Evolutionary conservation across 495 filamentous ascomycete species (phyloP).

Genomic region (Annulohypoxylon nitens): DNA sequence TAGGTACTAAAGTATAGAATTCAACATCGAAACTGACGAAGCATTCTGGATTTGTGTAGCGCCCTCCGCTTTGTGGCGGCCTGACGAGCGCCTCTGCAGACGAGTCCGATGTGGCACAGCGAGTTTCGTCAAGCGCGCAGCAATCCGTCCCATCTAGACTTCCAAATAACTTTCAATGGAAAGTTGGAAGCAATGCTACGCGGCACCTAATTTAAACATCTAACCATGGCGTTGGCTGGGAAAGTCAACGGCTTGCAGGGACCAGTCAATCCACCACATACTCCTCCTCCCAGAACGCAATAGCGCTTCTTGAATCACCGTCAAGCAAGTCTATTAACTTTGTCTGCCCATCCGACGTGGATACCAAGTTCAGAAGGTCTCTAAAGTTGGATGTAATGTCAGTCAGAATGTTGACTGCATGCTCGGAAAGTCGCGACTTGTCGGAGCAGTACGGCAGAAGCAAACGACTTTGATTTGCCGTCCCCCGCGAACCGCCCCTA

Average conservation of each 20-base stretch:
- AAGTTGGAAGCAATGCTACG: background rate
- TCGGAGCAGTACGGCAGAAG: conserved; percentile 64
- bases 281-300: conserved; percentile 65
- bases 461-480: conserved; percentile 41
- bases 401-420: conserved; percentile 63
- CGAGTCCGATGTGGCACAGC: conserved; percentile 26
- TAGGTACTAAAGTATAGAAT: background rate
- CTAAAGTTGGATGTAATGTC: conserved; percentile 63
- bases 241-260: background rate
- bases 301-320: conserved; percentile 48
- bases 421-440: conserved; percentile 54
- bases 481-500: conserved; percentile 19
- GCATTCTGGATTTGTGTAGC: background rate
- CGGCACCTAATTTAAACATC: conserved; percentile 20
- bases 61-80: background rate
- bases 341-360: conserved; percentile 52
- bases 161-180: conserved; percentile 9
- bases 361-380: conserved; percentile 59
- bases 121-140: conserved; percentile 35
- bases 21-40: background rate
- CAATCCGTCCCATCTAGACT: conserved; percentile 1
- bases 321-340: conserved; percentile 56
- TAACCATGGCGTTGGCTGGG: conserved; percentile 13
- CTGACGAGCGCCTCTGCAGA: background rate
- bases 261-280: conserved; percentile 48